Evolutionary conservation across 2,329 filamentous ascomycete genomes (phyloP), one percentile per base, ranked within the genome.

Genomic region (Tricladium varicosporioides): DNA sequence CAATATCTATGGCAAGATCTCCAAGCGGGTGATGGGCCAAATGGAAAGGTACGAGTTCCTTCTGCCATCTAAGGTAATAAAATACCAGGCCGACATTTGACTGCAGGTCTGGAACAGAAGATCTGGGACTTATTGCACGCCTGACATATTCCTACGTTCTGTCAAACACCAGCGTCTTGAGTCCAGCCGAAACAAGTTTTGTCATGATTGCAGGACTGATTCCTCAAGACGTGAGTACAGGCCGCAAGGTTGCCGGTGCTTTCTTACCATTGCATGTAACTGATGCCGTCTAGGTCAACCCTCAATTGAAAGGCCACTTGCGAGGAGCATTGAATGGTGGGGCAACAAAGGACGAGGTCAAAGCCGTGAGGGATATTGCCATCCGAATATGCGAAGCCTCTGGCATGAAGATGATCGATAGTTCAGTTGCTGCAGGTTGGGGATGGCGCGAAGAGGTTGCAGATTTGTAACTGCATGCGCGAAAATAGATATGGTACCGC

Each of bases 261-360:
- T 46, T 4, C 3, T 46, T 46, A 11, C 19, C 5, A 40, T 46
- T 31, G 15, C 32, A 44, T 33, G 27, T 53, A 61, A 36, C 60
- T 61, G 32, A 58, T 19, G 13, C 16, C 51, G n/a, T 14, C 51
- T 55, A 78, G 77, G 74, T 80, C 15, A 80, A 81, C 57, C 75
- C 78, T 5, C 79, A 81, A 60, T 67, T 81, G 48, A 81, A 81
- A 60, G 79, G 79, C 4, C 80, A 82, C 69, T 71, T 81, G 14
- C 74, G 72, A 61, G 79, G 78, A 2, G 76, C 78, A 1, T 60
- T 81, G 22, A 80, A 80, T 60, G 75, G 75, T 52, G 79, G 79
- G 2, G 78, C 78, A 33, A 75, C 74, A 1, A 69, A 74, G 19
- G 77, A 76, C 32, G 73, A 81, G 64, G 78, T 81, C 10, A 72